Percentiles rank a stretch among this genome's conserved stretches.
Conservation (phyloP, 164 flowering plant species). For the Macadamia integrifolia region DNA sequence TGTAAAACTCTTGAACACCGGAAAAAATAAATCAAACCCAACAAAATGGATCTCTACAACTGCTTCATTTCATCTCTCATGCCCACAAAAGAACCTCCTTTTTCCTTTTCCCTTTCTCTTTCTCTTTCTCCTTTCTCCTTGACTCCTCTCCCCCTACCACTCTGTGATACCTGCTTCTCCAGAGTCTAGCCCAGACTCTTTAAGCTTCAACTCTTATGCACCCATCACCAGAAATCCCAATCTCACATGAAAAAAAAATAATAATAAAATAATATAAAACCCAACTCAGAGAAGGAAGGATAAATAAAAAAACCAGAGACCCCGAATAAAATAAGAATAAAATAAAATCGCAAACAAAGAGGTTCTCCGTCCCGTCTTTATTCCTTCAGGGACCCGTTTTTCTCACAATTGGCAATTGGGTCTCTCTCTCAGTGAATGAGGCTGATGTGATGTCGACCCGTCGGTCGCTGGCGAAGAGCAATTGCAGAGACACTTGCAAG, state of each 20-base stretch:
- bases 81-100: background rate
- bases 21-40: background rate
- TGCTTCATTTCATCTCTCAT: background rate
- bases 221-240: conserved; percentile 7
- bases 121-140: no score
- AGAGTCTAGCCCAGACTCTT: background rate
- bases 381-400: conserved; percentile 5
- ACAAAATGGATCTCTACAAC: conserved; percentile 2
- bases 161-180: background rate
- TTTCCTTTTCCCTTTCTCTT: no score
- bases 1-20: background rate
- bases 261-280: background rate
- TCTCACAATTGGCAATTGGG: conserved; percentile 1
- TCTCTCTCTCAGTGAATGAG: no score
- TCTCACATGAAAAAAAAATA: background rate
- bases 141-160: no score
- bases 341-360: background rate
- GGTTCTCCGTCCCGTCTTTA: conserved; percentile 1
- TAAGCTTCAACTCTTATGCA: background rate
- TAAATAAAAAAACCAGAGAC: background rate
- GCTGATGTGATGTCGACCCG: no score
- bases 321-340: background rate
- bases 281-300: background rate
- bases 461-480: background rate
- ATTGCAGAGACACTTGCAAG: background rate